A percentile compares a stretch with the other conserved stretches of the same genome.
These are phyloP conservation scores for Yamadazyma tumulicola DNA, from an alignment of 805 yeast species.

Conservation along the genomic window DNA sequence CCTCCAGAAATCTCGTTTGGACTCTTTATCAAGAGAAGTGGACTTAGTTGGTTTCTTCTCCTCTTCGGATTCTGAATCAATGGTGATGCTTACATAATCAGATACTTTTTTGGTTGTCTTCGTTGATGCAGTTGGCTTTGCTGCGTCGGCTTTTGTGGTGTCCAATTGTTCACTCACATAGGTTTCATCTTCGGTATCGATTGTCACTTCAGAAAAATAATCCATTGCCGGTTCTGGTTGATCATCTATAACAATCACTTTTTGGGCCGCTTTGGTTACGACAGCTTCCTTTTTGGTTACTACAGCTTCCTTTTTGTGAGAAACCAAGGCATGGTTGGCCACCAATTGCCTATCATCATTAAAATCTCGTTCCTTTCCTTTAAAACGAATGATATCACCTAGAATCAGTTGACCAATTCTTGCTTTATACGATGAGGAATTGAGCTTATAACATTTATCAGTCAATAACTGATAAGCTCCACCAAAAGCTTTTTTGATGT, in stretches of 20 bases:
- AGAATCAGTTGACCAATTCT: constrained; percentile 70
- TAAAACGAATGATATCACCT: constrained; percentile 74
- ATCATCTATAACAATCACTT: constrained; percentile 2
- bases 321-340: constrained; percentile 52
- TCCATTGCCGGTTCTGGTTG: constrained; percentile 19
- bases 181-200: constrained; percentile 24
- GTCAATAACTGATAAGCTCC: constrained; percentile 81
- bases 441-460: constrained; percentile 71
- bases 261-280: constrained; percentile 1
- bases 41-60: constrained; percentile 11
- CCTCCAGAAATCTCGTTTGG: constrained; percentile 38
- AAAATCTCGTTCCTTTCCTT: constrained; percentile 73
- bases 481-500: constrained; percentile 78
- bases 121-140: background rate
- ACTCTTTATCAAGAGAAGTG: constrained; percentile 28
- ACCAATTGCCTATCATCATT: constrained; percentile 68
- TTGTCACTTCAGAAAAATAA: constrained; percentile 44
- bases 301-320: constrained; percentile 16
- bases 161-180: constrained; percentile 12
- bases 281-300: background rate
- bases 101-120: constrained; percentile 3
- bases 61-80: constrained; percentile 6
- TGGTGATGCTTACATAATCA: constrained; percentile 5
- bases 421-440: constrained; percentile 59
- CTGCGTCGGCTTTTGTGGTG: constrained; percentile 15